Evolutionary conservation across 352 stramenopile genomes (phyloP).

Genomic region (Globisporangium cederbergense): DNA sequence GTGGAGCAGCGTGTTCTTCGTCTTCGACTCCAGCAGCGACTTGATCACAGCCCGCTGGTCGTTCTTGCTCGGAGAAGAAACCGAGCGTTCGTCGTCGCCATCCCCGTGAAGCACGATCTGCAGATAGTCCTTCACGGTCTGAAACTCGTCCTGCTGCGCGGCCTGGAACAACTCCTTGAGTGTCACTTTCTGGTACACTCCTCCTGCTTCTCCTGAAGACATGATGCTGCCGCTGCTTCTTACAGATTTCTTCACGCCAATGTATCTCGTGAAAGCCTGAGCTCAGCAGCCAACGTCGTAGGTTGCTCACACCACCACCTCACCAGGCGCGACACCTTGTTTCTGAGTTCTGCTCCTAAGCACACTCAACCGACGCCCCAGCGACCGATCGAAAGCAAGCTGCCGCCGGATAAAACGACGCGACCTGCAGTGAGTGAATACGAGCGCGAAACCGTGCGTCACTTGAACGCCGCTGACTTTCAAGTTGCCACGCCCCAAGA

Average conservation of each 20-base stretch:
- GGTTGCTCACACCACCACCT: not conserved
- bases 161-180: slow-evolving; percentile 72
- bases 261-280: not conserved
- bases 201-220: not conserved
- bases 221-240: not conserved
- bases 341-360: not conserved
- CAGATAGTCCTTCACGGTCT: slow-evolving; percentile 53
- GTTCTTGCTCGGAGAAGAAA: not conserved
- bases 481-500: not conserved
- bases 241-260: not conserved
- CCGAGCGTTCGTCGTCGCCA: slow-evolving; percentile 1
- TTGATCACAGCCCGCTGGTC: slow-evolving; percentile 25
- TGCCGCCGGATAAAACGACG: not conserved
- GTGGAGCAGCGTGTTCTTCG: slow-evolving; percentile 71
- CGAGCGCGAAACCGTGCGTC: slow-evolving; percentile 9
- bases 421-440: not conserved
- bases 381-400: slow-evolving; percentile 7
- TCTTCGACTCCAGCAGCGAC: slow-evolving; percentile 55
- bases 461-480: not conserved
- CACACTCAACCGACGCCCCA: slow-evolving; percentile 3
- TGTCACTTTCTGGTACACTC: slow-evolving; percentile 19
- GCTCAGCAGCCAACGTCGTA: not conserved
- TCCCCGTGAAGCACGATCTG: slow-evolving; percentile 44
- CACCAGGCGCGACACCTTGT: not conserved
- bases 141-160: slow-evolving; percentile 65